Percentiles rank a stretch among this genome's conserved stretches.
These are phyloP conservation scores for Ophiostoma triangulosporum DNA, from an alignment of 2,329 filamentous ascomycete species.

Conservation along the genomic window DNA sequence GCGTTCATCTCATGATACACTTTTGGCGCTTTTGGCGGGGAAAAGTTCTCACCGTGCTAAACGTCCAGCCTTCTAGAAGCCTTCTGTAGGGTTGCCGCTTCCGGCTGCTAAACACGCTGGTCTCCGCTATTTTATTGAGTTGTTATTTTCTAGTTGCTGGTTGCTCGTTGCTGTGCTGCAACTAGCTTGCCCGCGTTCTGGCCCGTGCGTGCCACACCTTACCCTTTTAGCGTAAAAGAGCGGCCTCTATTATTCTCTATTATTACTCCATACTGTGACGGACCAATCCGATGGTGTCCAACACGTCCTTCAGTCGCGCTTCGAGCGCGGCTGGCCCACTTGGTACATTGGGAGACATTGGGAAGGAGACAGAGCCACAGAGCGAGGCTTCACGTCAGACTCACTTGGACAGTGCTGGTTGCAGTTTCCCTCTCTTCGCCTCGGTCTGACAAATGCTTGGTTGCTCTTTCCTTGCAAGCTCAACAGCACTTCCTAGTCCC, in stretches of 20 bases:
- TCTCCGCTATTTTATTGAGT: slow-evolving; percentile 7
- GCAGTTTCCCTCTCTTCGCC: background rate
- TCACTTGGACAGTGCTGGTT: no score
- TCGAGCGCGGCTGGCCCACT: background rate
- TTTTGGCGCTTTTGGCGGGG: slow-evolving; percentile 6
- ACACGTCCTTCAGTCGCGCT: slow-evolving; percentile 9
- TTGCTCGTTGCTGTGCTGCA: slow-evolving; percentile 13
- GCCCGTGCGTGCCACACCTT: slow-evolving; percentile 14
- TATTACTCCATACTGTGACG: slow-evolving; percentile 15
- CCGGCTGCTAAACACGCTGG: slow-evolving; percentile 1
- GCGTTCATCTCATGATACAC: no score
- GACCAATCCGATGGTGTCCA: slow-evolving; percentile 14
- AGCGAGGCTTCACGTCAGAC: no score
- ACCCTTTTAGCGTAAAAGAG: slow-evolving; percentile 13
- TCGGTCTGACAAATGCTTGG: background rate
- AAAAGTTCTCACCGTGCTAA: background rate
- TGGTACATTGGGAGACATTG: background rate
- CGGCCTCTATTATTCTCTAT: slow-evolving; percentile 16
- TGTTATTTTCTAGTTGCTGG: background rate
- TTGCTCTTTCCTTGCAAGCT: background rate
- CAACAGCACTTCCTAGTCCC: background rate
- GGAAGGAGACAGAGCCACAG: background rate
- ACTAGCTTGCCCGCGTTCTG: slow-evolving; percentile 13
- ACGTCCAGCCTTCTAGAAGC: slow-evolving; percentile 9
- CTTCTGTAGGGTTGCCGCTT: slow-evolving; percentile 12